Evolutionary conservation across 2,329 filamentous ascomycete genomes (phyloP).

Genomic region (Epichloe uncinata): DNA sequence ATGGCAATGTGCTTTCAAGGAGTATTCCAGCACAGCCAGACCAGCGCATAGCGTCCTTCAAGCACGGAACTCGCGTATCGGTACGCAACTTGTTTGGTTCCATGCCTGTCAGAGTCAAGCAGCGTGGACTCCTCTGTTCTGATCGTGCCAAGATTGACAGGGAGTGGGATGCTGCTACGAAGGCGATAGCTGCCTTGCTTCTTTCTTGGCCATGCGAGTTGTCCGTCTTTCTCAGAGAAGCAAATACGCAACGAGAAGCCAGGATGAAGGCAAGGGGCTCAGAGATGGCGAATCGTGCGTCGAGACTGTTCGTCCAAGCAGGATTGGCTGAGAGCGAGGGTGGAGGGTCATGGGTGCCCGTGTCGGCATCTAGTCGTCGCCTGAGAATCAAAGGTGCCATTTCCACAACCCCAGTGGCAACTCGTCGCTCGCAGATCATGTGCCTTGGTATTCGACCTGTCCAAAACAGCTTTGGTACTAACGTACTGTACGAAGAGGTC

Average conservation of each 20-base stretch:
- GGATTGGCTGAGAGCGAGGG: constrained; percentile 43
- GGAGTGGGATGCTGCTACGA: constrained; percentile 52
- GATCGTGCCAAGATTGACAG: constrained; percentile 39
- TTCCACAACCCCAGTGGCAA: constrained; percentile 56
- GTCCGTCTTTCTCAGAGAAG: constrained; percentile 46
- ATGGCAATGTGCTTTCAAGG: constrained; percentile 51
- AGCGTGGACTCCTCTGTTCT: constrained; percentile 44
- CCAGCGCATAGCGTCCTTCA: constrained; percentile 39
- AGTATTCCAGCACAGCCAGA: constrained; percentile 46
- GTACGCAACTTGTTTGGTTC: constrained; percentile 77
- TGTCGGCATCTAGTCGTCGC: constrained; percentile 50
- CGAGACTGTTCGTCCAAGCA: constrained; percentile 51
- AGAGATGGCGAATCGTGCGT: constrained; percentile 14
- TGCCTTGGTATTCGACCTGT: constrained; percentile 63
- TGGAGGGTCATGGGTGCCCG: constrained; percentile 50
- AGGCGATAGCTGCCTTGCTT: constrained; percentile 47
- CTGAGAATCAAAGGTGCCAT: constrained; percentile 58
- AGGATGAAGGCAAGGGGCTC: constrained; percentile 19
- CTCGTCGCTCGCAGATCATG: constrained; percentile 65
- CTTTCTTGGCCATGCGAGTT: constrained; percentile 51
- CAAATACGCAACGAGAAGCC: constrained; percentile 21
- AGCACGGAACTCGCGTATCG: constrained; percentile 61
- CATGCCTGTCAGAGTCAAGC: constrained; percentile 82
- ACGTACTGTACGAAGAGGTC: constrained; percentile 61
- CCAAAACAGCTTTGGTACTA: constrained; percentile 38